Conservation (phyloP, 1,284 basidiomycete genomes). For the Neolentinus lepideus region DNA sequence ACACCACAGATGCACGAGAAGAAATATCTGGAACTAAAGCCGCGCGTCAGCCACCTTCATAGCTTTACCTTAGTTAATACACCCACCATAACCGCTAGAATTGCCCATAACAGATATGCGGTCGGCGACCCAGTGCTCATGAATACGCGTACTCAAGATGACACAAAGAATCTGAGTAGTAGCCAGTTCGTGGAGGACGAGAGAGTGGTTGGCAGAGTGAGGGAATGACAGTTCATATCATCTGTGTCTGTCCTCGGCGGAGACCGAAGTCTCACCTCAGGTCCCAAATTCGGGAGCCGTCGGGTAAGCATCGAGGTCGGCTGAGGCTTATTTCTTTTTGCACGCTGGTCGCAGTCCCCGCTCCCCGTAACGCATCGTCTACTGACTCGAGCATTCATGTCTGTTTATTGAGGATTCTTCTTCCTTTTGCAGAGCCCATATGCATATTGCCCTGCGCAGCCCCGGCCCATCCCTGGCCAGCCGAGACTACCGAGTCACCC, state of each 20-base stretch:
- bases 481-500: too few species aligned
- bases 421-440: too few species aligned
- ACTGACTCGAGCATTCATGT: too few species aligned
- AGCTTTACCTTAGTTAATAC: background rate
- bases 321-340: background rate
- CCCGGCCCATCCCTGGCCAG: too few species aligned
- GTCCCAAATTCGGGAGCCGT: background rate
- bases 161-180: background rate
- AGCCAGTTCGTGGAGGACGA: background rate
- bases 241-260: background rate
- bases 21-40: constrained; percentile 54
- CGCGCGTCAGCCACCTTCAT: background rate
- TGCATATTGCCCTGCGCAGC: too few species aligned
- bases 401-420: too few species aligned
- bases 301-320: background rate
- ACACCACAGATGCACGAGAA: constrained; percentile 62
- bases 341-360: too few species aligned
- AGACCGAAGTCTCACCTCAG: background rate
- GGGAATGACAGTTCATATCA: background rate
- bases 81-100: constrained; percentile 55
- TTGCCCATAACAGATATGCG: constrained; percentile 64
- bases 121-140: constrained; percentile 62
- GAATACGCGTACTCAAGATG: background rate
- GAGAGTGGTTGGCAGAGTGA: background rate
- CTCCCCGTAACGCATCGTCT: too few species aligned